These are phyloP conservation scores for Fistulinella prunicolor DNA, from an alignment of 768 basidiomycete species.

Conservation along the genomic window DNA sequence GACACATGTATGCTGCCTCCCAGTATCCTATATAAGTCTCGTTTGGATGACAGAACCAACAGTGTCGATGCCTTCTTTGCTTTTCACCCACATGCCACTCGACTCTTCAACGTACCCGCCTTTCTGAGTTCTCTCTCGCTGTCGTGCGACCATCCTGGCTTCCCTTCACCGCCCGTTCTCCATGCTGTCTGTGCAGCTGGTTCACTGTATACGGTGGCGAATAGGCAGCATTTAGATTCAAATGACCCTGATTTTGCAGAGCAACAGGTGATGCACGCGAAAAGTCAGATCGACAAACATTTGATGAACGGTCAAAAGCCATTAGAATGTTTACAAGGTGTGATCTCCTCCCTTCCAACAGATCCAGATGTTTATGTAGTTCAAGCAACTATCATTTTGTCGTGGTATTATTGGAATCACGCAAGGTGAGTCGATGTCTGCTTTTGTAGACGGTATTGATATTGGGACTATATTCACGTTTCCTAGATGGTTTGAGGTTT, in stretches of 20 bases:
- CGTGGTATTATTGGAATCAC: slow-evolving; percentile 75
- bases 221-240: slow-evolving; percentile 7
- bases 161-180: slow-evolving; percentile 66
- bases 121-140: slow-evolving; percentile 65
- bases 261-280: slow-evolving; percentile 56
- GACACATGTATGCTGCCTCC: slow-evolving; percentile 54
- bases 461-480: background rate
- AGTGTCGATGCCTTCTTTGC: slow-evolving; percentile 80
- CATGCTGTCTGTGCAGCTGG: slow-evolving; percentile 88
- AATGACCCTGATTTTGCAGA: slow-evolving; percentile 51
- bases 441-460: background rate
- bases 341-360: slow-evolving; percentile 1
- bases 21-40: background rate
- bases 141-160: slow-evolving; percentile 66
- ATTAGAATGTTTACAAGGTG: slow-evolving; percentile 64
- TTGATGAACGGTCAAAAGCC: slow-evolving; percentile 52
- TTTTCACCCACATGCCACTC: slow-evolving; percentile 69
- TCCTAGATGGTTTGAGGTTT: slow-evolving; percentile 70
- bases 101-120: slow-evolving; percentile 63
- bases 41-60: background rate
- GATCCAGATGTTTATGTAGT: background rate
- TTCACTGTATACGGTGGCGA: slow-evolving; percentile 70
- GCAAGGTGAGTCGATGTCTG: slow-evolving; percentile 48
- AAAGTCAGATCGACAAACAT: slow-evolving; percentile 45
- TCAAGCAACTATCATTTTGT: slow-evolving; percentile 58